These are phyloP conservation scores for Sphaerosporella brunnea DNA, from an alignment of 495 filamentous ascomycete genomes.

Conservation along the genomic window DNA sequence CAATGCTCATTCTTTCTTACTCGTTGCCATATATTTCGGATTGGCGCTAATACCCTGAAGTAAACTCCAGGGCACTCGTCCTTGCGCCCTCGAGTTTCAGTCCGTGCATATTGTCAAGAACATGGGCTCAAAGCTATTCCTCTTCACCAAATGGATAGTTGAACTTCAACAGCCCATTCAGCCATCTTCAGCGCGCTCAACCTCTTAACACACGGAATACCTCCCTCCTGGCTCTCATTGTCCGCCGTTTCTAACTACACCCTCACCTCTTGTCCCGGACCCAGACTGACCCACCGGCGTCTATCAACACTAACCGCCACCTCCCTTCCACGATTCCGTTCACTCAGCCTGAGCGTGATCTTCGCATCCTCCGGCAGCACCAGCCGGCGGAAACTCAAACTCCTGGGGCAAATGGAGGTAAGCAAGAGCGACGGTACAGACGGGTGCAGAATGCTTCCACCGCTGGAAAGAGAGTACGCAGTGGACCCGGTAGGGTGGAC, in stretches of 20 bases:
- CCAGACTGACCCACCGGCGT: constrained; percentile 50
- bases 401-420: constrained; percentile 86
- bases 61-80: too few species aligned
- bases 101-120: too few species aligned
- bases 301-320: constrained; percentile 83
- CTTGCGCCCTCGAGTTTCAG: too few species aligned
- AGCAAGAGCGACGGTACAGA: constrained; percentile 71
- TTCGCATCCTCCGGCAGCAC: constrained; percentile 73
- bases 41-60: too few species aligned
- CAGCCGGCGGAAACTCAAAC: constrained; percentile 75
- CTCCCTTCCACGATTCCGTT: constrained; percentile 65
- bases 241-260: constrained; percentile 55
- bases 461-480: constrained; percentile 78
- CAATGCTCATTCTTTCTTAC: too few species aligned
- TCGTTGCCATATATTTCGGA: too few species aligned
- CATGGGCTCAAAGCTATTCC: too few species aligned
- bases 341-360: constrained; percentile 65
- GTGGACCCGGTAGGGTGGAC: constrained; percentile 88
- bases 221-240: constrained; percentile 31
- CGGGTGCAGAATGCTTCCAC: constrained; percentile 90
- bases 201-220: constrained; percentile 53
- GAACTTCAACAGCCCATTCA: constrained; percentile 91
- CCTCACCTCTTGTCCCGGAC: constrained; percentile 66
- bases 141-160: constrained; percentile 92
- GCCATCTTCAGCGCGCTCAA: constrained; percentile 30